Conservation (phyloP, 495 filamentous ascomycete species). For the Aspergillus steynii region DNA sequence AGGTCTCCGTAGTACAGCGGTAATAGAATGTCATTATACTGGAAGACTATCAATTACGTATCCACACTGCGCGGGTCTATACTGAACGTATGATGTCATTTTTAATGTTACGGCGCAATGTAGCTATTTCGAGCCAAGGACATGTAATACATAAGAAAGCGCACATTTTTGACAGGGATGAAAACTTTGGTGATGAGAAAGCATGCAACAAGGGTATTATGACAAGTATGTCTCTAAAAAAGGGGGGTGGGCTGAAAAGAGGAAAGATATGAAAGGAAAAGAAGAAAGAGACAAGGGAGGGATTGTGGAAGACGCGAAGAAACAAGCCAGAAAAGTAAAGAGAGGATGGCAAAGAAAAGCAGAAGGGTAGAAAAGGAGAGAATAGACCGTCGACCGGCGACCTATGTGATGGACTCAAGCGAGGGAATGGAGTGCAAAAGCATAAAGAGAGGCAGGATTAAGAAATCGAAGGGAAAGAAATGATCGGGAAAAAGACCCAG, state of each 20-base stretch:
- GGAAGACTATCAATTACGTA: too few species aligned
- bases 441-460: slow-evolving; percentile 11
- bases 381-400: slow-evolving; percentile 20
- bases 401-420: slow-evolving; percentile 7
- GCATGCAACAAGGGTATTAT: slow-evolving; percentile 12
- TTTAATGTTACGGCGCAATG: neutral
- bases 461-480: slow-evolving; percentile 2
- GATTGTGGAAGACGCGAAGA: slow-evolving; percentile 3
- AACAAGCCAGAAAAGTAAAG: slow-evolving; percentile 5
- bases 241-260: slow-evolving; percentile 2
- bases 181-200: neutral
- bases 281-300: neutral
- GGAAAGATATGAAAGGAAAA: slow-evolving; percentile 2
- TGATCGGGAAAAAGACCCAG: slow-evolving; percentile 5
- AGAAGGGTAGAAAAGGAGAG: neutral
- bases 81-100: neutral
- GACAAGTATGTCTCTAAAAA: slow-evolving; percentile 4
- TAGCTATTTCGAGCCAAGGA: neutral
- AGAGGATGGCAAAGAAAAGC: neutral
- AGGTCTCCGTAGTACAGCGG: neutral
- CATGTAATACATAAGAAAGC: neutral
- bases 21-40: too few species aligned
- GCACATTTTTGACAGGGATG: neutral
- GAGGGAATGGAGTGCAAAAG: slow-evolving; percentile 7
- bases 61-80: too few species aligned